Base-by-base conservation (phyloP, 495 filamentous ascomycete genomes). In the Lepidopterella palustris region DNA sequence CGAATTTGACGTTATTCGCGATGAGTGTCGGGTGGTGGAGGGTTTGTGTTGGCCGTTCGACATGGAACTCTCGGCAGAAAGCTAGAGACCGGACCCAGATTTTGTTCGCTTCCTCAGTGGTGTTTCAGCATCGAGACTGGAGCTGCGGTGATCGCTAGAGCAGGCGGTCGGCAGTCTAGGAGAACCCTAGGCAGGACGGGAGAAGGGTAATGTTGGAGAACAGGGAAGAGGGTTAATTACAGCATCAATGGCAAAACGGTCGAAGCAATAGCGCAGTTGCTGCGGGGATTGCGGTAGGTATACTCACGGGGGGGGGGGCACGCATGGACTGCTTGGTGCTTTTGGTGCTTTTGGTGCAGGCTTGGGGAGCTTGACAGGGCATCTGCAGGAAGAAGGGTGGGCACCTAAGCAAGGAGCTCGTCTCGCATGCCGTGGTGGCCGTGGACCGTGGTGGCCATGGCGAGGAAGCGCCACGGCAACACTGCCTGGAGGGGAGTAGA, bases 91-190 rank as follows among this genome's bases (percentile, higher is more conserved):
- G 48, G 60, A 15, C 55, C n/a, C n/a, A n/a, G n/a, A n/a, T 57
- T 67, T 63, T 35, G 60, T 51, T 63, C 60, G 64, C 60, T 63
- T 66, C 64, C 52, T 54, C 52, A 67, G 61, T 42, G 55, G 55
- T 55, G 64, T 67, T 67, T 67, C 64, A 67, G 64, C 64, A 67
- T 63, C 39, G 35, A 67, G 61, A 63, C 58, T 59, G 58, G 40
- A 27, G 11, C 40, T 32, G 50, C 50, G 57, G 56, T 57, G 64
- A 63, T 61, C 64, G 60, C 54, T 57, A 57, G 21, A n/a, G 52
- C 10, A 50, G 21, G 47, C 47, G 13, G 47, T 24, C 20, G 47
- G 47, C 8, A 27, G 21, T 50, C 10, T 24, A 24, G 25, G 47
- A 25, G 21, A 5, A 27, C 21, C 21, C 47, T 25, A 2, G 20